These are phyloP conservation scores for Angophora floribunda DNA, from an alignment of 345 rosid species.

Conservation along the genomic window DNA sequence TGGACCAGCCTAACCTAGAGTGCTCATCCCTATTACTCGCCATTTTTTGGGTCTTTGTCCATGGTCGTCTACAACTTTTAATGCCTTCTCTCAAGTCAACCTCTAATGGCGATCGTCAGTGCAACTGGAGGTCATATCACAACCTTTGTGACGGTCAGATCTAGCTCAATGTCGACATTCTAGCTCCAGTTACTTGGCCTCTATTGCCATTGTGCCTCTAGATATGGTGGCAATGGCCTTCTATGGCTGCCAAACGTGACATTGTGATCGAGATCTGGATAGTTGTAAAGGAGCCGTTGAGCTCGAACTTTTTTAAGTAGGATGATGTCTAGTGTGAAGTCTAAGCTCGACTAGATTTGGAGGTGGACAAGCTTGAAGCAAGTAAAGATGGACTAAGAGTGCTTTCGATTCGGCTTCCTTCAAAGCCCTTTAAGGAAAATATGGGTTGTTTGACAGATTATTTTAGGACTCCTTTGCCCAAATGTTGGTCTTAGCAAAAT, in stretches of 20 bases:
- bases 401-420: fast-evolving
- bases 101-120: too few relatives aligned
- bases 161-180: not conserved
- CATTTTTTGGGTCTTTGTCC: not conserved
- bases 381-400: not conserved
- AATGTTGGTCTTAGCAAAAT: not conserved
- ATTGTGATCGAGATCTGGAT: not conserved
- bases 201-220: not conserved
- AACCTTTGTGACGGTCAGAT: not conserved
- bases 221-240: not conserved
- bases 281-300: not conserved
- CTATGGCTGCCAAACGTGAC: not conserved
- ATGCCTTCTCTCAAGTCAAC: not conserved
- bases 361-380: not conserved
- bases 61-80: not conserved
- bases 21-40: too few relatives aligned
- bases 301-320: not conserved
- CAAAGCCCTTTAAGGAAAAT: too few relatives aligned
- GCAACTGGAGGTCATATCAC: not conserved
- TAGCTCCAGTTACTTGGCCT: not conserved
- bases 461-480: not conserved
- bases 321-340: not conserved
- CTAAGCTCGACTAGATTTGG: not conserved
- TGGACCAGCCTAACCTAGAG: too few relatives aligned
- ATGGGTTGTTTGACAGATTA: fast-evolving